Percentiles rank a stretch among this genome's conserved stretches.
Conservation (phyloP, 2,329 filamentous ascomycete genomes). For the Microcyclospora pomicola region DNA sequence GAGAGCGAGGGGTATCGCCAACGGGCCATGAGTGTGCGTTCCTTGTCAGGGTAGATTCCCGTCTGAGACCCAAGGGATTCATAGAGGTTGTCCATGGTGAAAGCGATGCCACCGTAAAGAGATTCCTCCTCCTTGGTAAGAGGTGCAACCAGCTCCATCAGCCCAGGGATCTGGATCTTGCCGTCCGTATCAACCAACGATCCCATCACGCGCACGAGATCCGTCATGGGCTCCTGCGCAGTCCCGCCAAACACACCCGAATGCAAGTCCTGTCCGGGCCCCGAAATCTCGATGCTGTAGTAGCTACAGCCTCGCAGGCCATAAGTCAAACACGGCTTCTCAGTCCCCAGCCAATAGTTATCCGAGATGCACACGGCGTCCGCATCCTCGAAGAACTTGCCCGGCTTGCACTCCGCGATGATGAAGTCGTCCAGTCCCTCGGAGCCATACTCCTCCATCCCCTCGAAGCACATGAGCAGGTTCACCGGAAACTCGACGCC, state of each 20-base stretch:
- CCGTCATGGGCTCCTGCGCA: constrained; percentile 96
- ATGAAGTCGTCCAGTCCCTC: constrained; percentile 95
- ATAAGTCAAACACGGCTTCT: constrained; percentile 97
- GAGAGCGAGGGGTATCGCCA: constrained; percentile 94
- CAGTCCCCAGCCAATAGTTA: constrained; percentile 98
- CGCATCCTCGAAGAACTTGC: constrained; percentile 80
- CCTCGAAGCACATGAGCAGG: constrained; percentile 97
- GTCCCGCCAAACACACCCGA: constrained; percentile 94
- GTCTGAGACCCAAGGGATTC: constrained; percentile 84
- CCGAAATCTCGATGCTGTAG: constrained; percentile 82
- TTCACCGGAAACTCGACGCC: constrained; percentile 93
- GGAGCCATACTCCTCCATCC: constrained; percentile 98
- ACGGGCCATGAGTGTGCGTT: constrained; percentile 82
- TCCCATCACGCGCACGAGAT: constrained; percentile 68
- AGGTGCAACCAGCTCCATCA: constrained; percentile 84
- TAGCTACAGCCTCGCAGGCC: constrained; percentile 96
- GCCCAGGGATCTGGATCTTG: constrained; percentile 86
- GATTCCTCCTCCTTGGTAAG: constrained; percentile 73
- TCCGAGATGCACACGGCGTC: constrained; percentile 97
- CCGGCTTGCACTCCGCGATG: constrained; percentile 62
- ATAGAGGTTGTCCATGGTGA: constrained; percentile 91
- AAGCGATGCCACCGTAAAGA: constrained; percentile 81
- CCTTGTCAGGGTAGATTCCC: constrained; percentile 76
- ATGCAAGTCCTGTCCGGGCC: constrained; percentile 86
- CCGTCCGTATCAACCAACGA: constrained; percentile 79